These are phyloP conservation scores for Pythium grandisporangium DNA, from an alignment of 352 stramenopile species.

Conservation along the genomic window DNA sequence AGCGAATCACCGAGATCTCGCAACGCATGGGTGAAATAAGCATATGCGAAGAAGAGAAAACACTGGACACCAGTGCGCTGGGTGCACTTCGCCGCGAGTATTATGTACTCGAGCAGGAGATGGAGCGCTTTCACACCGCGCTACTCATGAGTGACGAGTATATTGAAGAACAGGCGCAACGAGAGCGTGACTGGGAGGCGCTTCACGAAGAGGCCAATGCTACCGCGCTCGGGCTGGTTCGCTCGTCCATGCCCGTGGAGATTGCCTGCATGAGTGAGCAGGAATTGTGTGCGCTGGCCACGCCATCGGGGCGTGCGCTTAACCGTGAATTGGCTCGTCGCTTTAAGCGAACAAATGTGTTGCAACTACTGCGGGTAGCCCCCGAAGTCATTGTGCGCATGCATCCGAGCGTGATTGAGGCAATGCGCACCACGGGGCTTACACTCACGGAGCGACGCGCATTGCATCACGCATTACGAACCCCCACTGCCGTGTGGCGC, in stretches of 20 bases:
- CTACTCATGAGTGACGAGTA: slow-evolving; percentile 89
- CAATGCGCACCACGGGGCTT: slow-evolving; percentile 46
- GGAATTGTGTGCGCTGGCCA: slow-evolving; percentile 36
- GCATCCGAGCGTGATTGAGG: slow-evolving; percentile 74
- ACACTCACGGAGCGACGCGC: slow-evolving; percentile 82
- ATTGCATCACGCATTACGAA: slow-evolving; percentile 63
- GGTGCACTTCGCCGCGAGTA: slow-evolving; percentile 60
- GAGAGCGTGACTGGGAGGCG: slow-evolving; percentile 72
- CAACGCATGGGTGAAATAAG: slow-evolving; percentile 78
- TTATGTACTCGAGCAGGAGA: slow-evolving; percentile 84
- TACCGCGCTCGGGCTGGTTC: slow-evolving; percentile 38
- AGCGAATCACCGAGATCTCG: slow-evolving; percentile 71
- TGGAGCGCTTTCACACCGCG: slow-evolving; percentile 87
- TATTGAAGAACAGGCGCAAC: slow-evolving; percentile 56
- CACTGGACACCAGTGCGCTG: slow-evolving; percentile 5
- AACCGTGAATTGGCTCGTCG: slow-evolving; percentile 60
- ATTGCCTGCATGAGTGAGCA: slow-evolving; percentile 73
- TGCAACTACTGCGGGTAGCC: slow-evolving; percentile 69
- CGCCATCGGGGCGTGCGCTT: slow-evolving; percentile 56
- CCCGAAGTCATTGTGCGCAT: slow-evolving; percentile 70
- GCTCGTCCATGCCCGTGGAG: slow-evolving; percentile 75
- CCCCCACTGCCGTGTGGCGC: slow-evolving; percentile 52
- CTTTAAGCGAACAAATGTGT: slow-evolving; percentile 86
- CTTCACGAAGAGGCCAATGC: slow-evolving; percentile 37
- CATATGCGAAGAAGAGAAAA: slow-evolving; percentile 43